These are phyloP conservation scores for Pseudozyma flocculosa DNA, from an alignment of 1,284 basidiomycete species.

Conservation along the genomic window DNA sequence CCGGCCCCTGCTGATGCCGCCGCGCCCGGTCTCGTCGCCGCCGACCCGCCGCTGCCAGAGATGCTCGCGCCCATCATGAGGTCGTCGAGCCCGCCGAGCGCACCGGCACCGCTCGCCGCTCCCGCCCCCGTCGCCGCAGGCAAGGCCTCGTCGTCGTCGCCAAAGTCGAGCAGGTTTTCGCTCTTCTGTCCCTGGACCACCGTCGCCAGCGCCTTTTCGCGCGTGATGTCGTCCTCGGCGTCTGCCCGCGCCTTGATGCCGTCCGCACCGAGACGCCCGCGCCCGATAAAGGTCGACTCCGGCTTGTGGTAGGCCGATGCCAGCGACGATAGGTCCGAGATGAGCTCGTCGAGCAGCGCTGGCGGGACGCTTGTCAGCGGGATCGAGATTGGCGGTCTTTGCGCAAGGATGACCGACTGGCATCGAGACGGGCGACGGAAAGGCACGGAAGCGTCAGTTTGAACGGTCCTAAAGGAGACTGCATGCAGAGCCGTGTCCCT, in stretches of 20 bases:
- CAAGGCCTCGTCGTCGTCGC: slow-evolving; percentile 46
- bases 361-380: slow-evolving; percentile 86
- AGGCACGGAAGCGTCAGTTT: background rate
- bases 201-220: slow-evolving; percentile 61
- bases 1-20: slow-evolving; percentile 4
- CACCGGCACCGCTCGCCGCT: slow-evolving; percentile 12
- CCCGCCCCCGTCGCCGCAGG: slow-evolving; percentile 3
- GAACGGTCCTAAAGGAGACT: no score
- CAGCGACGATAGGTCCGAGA: slow-evolving; percentile 67
- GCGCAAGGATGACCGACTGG: slow-evolving; percentile 84
- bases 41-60: slow-evolving; percentile 2
- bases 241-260: slow-evolving; percentile 13
- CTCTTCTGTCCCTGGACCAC: slow-evolving; percentile 55
- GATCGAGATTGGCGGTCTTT: slow-evolving; percentile 87
- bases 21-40: background rate
- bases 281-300: slow-evolving; percentile 62
- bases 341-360: slow-evolving; percentile 86
- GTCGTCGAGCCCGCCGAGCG: slow-evolving; percentile 46
- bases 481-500: no score
- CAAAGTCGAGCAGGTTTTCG: slow-evolving; percentile 55
- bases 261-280: slow-evolving; percentile 53
- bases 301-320: slow-evolving; percentile 97
- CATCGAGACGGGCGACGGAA: background rate
- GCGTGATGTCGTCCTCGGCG: slow-evolving; percentile 44
- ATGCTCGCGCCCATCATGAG: slow-evolving; percentile 29